Evolutionary conservation across 2,329 filamentous ascomycete species (phyloP).

Genomic region (Claviceps humidiphila): DNA sequence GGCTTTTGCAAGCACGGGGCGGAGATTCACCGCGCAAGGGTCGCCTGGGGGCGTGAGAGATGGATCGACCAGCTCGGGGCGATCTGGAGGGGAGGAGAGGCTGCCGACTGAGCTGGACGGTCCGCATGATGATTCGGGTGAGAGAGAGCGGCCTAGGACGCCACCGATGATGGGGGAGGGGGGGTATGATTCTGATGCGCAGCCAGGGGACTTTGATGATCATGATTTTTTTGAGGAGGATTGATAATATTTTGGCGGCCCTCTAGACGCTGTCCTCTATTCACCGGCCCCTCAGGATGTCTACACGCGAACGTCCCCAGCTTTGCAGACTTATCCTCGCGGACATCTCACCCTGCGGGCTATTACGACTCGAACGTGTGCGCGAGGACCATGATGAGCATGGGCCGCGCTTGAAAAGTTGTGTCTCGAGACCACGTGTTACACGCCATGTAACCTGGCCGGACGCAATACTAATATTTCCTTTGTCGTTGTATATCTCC

Average conservation of each 20-base stretch:
- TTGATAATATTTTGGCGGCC: constrained; percentile 9
- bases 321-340: too few relatives aligned
- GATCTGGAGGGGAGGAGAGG: constrained; percentile 21
- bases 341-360: too few relatives aligned
- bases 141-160: constrained; percentile 35
- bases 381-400: too few relatives aligned
- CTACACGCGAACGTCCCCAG: too few relatives aligned
- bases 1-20: constrained; percentile 47
- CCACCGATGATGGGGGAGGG: constrained; percentile 48
- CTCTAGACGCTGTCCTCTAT: too few relatives aligned
- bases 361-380: too few relatives aligned
- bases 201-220: constrained; percentile 45
- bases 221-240: constrained; percentile 45
- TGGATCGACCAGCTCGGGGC: constrained; percentile 20
- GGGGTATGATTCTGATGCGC: constrained; percentile 49
- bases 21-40: constrained; percentile 38
- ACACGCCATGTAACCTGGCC: background rate
- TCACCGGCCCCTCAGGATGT: background rate
- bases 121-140: constrained; percentile 14
- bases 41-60: constrained; percentile 12
- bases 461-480: background rate
- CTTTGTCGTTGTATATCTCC: constrained; percentile 1
- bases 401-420: too few relatives aligned
- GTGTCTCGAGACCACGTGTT: background rate
- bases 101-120: constrained; percentile 15